phyloP scores from a whole-genome alignment of 139 green algal genomes.

The Penium margaritaceum region DNA sequence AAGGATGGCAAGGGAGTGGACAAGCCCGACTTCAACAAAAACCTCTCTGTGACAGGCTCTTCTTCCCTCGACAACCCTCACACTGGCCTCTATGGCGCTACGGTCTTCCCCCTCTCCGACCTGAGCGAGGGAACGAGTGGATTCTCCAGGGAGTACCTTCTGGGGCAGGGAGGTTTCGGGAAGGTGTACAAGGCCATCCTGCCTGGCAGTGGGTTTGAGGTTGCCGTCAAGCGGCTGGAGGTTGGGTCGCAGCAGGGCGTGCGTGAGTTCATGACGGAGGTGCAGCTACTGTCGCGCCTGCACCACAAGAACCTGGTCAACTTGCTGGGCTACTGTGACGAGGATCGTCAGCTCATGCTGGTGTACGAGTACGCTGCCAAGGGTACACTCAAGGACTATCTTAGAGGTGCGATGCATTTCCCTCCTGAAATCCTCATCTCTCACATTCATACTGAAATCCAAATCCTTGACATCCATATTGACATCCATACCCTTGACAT shows the following conservation, averaged over 20 bases:
- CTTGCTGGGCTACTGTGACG: constrained; percentile 27
- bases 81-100: constrained; percentile 12
- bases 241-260: constrained; percentile 21
- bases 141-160: constrained; percentile 16
- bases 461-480: too few species aligned
- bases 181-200: constrained; percentile 17
- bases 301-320: constrained; percentile 30
- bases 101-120: constrained; percentile 15
- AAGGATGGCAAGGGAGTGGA: too few species aligned
- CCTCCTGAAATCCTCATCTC: too few species aligned
- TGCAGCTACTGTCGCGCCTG: constrained; percentile 26
- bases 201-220: background rate
- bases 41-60: too few species aligned
- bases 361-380: constrained; percentile 28
- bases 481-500: too few species aligned
- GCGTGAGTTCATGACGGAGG: constrained; percentile 28
- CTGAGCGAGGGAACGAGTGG: constrained; percentile 1
- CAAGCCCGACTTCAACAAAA: too few species aligned
- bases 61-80: too few species aligned
- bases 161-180: constrained; percentile 13
- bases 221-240: constrained; percentile 30
- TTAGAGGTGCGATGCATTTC: constrained; percentile 6
- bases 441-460: too few species aligned
- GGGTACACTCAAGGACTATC: constrained; percentile 21
- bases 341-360: constrained; percentile 21